These are phyloP conservation scores for Rhizodiscina lignyota DNA, from an alignment of 495 filamentous ascomycete genomes.

Conservation along the genomic window DNA sequence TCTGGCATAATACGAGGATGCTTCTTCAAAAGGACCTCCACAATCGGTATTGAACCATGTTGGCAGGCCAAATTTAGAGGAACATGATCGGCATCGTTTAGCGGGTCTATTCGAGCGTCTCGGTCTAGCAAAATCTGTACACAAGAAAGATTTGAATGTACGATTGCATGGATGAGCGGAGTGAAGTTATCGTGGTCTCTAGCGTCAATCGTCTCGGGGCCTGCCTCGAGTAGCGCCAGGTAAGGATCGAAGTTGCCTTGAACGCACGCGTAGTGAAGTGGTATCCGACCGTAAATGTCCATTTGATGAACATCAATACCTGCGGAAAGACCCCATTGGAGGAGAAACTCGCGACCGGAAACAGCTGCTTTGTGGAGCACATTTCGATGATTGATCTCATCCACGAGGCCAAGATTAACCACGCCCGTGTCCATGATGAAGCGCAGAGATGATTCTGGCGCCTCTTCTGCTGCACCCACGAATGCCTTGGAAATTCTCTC, in stretches of 20 bases:
- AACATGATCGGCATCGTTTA: conserved; percentile 75
- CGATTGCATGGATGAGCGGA: conserved; percentile 84
- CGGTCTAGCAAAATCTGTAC: conserved; percentile 56
- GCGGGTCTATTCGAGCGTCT: conserved; percentile 64
- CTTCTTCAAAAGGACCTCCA: conserved; percentile 64
- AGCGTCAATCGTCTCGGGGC: conserved; percentile 53
- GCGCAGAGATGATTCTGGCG: conserved; percentile 57
- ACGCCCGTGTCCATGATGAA: conserved; percentile 62
- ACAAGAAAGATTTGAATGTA: conserved; percentile 62
- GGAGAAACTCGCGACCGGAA: conserved; percentile 61
- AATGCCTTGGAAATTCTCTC: conserved; percentile 79
- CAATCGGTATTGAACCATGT: conserved; percentile 68
- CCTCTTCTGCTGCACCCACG: conserved; percentile 70
- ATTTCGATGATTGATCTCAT: conserved; percentile 95
- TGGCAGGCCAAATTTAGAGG: conserved; percentile 91
- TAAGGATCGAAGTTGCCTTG: conserved; percentile 81
- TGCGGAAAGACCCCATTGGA: conserved; percentile 51
- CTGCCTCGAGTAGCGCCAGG: conserved; percentile 43
- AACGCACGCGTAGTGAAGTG: conserved; percentile 92
- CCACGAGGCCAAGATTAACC: conserved; percentile 74
- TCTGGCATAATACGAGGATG: conserved; percentile 68
- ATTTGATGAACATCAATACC: conserved; percentile 59
- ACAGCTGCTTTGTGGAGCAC: conserved; percentile 91
- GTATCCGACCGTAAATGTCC: conserved; percentile 88
- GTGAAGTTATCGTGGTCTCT: conserved; percentile 97